Conservation (phyloP, 2,329 filamentous ascomycete genomes). For the Thelonectria rubi region DNA sequence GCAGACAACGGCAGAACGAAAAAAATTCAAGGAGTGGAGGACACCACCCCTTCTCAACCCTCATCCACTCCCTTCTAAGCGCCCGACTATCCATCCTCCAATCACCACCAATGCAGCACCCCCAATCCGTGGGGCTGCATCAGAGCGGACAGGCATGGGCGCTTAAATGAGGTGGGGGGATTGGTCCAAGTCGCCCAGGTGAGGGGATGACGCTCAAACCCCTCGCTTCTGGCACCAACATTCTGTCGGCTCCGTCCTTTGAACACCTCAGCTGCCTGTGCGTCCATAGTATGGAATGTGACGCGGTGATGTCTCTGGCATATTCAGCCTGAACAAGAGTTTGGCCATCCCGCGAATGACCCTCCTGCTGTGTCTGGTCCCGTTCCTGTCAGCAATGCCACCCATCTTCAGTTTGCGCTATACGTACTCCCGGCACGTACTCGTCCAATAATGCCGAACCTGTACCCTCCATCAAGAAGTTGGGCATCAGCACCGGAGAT, state of each 20-base stretch:
- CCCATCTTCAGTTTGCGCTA: not conserved
- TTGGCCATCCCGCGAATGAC: constrained; percentile 16
- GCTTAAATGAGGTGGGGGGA: constrained; percentile 59
- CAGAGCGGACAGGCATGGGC: constrained; percentile 62
- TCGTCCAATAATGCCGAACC: constrained; percentile 18
- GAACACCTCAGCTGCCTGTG: constrained; percentile 24
- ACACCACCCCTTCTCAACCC: not conserved
- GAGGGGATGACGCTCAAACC: constrained; percentile 21
- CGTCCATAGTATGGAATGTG: constrained; percentile 36
- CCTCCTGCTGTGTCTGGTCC: constrained; percentile 8
- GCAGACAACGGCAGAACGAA: not conserved
- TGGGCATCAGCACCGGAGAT: constrained; percentile 7
- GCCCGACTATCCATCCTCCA: constrained; percentile 31
- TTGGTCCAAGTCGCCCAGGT: constrained; percentile 24
- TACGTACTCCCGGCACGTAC: not conserved
- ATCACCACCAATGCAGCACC: constrained; percentile 25
- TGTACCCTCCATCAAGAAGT: constrained; percentile 20
- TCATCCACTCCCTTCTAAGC: constrained; percentile 27
- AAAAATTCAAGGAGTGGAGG: not conserved
- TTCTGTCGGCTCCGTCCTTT: constrained; percentile 23
- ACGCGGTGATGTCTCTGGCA: constrained; percentile 28
- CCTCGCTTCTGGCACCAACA: constrained; percentile 50
- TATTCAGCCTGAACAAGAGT: constrained; percentile 28
- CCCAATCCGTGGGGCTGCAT: constrained; percentile 56
- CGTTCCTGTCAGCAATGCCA: constrained; percentile 18